These are phyloP conservation scores for Fusarium nygamai DNA, from an alignment of 2,329 filamentous ascomycete species.

Conservation along the genomic window DNA sequence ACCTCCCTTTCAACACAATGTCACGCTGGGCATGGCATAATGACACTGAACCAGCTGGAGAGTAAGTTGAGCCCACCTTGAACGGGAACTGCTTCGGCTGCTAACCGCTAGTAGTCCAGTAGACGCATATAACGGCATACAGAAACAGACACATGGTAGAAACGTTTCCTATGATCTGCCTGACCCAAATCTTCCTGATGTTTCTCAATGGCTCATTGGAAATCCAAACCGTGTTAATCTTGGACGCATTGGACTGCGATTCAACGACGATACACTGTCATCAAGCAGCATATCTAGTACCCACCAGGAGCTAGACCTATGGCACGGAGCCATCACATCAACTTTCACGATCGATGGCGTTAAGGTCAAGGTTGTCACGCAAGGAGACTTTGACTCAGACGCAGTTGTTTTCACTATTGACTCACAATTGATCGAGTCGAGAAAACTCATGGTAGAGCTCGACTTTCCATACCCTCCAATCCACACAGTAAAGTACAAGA, in stretches of 20 bases:
- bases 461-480: conserved; percentile 56
- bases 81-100: accelerated
- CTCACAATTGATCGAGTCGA: conserved; percentile 47
- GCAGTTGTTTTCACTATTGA: conserved; percentile 50
- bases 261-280: conserved; percentile 45
- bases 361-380: conserved; percentile 49
- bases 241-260: conserved; percentile 54
- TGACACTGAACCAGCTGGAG: conserved; percentile 55
- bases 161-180: conserved; percentile 53
- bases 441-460: conserved; percentile 50
- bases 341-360: conserved; percentile 47
- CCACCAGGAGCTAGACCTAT: conserved; percentile 41
- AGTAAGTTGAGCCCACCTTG: background rate
- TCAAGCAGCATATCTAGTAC: conserved; percentile 43
- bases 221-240: conserved; percentile 58
- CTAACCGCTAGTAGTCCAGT: background rate
- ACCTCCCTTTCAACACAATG: conserved; percentile 57
- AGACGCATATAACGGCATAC: conserved; percentile 48
- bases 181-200: conserved; percentile 47
- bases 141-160: conserved; percentile 48
- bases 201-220: conserved; percentile 63
- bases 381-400: conserved; percentile 52
- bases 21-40: conserved; percentile 63
- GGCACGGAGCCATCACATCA: conserved; percentile 47
- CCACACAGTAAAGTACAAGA: conserved; percentile 54